Percentiles rank a stretch among this genome's conserved stretches.
Conservation (phyloP, 306 rosid genomes). For the Citrullus colocynthis region DNA sequence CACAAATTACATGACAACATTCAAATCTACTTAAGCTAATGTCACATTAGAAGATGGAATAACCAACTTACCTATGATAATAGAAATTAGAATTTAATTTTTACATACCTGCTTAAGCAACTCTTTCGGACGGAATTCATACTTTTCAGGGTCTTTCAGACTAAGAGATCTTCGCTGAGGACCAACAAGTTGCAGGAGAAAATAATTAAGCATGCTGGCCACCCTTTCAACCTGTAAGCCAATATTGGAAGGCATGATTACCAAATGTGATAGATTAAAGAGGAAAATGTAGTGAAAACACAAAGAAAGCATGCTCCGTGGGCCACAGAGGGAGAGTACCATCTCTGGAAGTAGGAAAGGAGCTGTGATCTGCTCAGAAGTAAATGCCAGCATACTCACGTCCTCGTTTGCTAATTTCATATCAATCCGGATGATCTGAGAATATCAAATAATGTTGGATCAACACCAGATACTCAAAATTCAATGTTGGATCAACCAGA, state of each 20-base stretch:
- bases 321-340: conserved; percentile 24
- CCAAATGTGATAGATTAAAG: neutral
- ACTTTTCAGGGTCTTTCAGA: conserved; percentile 94
- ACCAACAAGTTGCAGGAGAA: conserved; percentile 90
- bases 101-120: conserved; percentile 80
- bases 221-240: conserved; percentile 82
- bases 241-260: neutral
- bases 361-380: conserved; percentile 84
- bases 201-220: conserved; percentile 98
- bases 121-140: conserved; percentile 90
- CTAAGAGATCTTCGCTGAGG: conserved; percentile 92
- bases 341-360: conserved; percentile 99
- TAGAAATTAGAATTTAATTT: neutral
- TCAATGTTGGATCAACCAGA: conserved; percentile 13
- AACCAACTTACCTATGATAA: neutral
- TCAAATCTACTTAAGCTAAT: neutral
- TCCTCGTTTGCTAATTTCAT: conserved; percentile 99
- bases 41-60: neutral
- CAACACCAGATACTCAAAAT: conserved; percentile 18
- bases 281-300: neutral
- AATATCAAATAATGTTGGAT: conserved; percentile 7
- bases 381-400: conserved; percentile 86
- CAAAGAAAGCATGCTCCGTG: neutral
- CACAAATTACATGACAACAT: neutral
- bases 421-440: conserved; percentile 83